phyloP scores from a whole-genome alignment of 768 basidiomycete species.

The Termitomyces sp. region DNA sequence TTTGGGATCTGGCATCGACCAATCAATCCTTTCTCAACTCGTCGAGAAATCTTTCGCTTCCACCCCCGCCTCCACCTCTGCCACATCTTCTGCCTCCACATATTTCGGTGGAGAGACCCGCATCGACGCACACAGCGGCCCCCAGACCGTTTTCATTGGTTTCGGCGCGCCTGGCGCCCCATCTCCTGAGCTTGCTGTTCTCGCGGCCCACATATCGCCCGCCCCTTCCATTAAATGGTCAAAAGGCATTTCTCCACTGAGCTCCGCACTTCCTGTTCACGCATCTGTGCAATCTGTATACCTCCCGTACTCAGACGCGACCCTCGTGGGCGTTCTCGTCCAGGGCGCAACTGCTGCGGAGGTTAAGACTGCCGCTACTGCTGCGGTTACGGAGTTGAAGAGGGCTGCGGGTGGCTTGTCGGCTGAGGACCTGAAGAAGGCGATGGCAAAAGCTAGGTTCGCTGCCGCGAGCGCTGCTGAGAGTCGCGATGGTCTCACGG shows the following conservation, averaged over 20 bases:
- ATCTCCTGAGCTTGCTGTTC: conserved; percentile 70
- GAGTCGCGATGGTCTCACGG: conserved; percentile 61
- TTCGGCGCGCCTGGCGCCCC: conserved; percentile 71
- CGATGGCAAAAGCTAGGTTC: conserved; percentile 88
- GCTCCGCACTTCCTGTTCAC: conserved; percentile 53
- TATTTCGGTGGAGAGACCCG: conserved; percentile 88
- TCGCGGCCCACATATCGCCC: conserved; percentile 79
- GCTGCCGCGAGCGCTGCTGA: conserved; percentile 69
- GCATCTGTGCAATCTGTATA: conserved; percentile 71
- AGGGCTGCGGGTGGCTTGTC: conserved; percentile 56
- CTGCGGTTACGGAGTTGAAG: conserved; percentile 67
- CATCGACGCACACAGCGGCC: conserved; percentile 54
- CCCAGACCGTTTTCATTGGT: conserved; percentile 84
- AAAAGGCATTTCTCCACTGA: conserved; percentile 64
- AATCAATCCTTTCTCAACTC: conserved; percentile 63
- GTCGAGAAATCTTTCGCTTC: conserved; percentile 64
- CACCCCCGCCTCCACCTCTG: conserved; percentile 34
- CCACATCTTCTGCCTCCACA: conserved; percentile 32
- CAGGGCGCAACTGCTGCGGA: conserved; percentile 61
- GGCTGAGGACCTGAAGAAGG: conserved; percentile 72
- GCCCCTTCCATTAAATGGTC: conserved; percentile 86
- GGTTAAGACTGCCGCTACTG: conserved; percentile 66
- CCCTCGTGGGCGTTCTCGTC: conserved; percentile 80
- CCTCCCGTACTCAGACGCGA: conserved; percentile 89
- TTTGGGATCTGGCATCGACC: conserved; percentile 83